These are phyloP conservation scores for Bruguiera sexangula DNA, from an alignment of 345 rosid genomes.

Conservation along the genomic window DNA sequence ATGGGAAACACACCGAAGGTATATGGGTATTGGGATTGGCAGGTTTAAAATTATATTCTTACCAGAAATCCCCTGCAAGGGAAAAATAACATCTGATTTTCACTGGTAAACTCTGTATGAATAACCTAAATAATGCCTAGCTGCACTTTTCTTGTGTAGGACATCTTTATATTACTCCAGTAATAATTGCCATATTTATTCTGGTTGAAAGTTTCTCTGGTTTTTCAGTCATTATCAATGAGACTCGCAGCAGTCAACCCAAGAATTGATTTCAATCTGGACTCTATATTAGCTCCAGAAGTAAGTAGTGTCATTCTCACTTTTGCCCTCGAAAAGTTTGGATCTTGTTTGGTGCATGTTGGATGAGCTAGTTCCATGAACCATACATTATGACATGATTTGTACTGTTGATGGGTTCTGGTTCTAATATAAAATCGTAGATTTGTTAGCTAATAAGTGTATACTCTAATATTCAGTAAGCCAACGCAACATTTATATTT, in stretches of 20 bases:
- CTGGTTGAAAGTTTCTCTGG: conserved; percentile 4
- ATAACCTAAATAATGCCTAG: neutral
- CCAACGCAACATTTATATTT: neutral
- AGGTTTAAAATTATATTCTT: no score
- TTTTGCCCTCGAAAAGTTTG: neutral
- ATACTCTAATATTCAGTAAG: neutral
- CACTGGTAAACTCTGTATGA: no score
- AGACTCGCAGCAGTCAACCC: conserved; percentile 91
- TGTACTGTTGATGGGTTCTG: neutral
- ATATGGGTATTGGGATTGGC: no score
- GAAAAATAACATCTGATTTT: no score
- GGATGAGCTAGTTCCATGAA: neutral
- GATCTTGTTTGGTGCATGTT: neutral
- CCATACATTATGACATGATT: neutral
- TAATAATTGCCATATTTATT: neutral
- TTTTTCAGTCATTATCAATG: conserved; percentile 88
- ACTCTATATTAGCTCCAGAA: conserved; percentile 64
- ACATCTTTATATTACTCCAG: neutral
- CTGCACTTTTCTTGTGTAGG: no score
- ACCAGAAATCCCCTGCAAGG: no score
- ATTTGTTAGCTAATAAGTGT: neutral
- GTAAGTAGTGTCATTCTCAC: conserved; percentile 41
- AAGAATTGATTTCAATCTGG: conserved; percentile 76
- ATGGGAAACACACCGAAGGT: no score
- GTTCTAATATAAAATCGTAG: neutral